Conservation (phyloP, 345 rosid species). For the Eucalyptus pumila region DNA sequence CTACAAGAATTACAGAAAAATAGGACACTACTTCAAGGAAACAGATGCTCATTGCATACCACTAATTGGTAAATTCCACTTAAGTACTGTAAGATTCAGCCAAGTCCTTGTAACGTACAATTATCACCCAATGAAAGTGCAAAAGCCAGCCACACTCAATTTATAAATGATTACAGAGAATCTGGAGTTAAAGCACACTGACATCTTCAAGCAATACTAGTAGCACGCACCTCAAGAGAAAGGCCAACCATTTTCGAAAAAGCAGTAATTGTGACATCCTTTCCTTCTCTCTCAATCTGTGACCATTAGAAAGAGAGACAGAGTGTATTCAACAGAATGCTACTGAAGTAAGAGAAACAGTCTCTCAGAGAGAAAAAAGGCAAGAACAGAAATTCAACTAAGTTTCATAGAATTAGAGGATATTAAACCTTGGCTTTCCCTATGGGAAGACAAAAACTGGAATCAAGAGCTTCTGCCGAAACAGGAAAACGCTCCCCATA, state of each 20-base stretch:
- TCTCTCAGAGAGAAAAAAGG: not conserved
- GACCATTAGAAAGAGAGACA: not conserved
- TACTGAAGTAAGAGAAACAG: not conserved
- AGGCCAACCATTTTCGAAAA: slow-evolving; percentile 84
- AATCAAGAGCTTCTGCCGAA: slow-evolving; percentile 82
- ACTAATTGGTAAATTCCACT: not conserved
- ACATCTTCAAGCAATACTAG: not conserved
- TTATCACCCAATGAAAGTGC: not conserved
- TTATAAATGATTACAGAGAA: not conserved
- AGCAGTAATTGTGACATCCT: slow-evolving; percentile 74
- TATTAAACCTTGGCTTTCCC: slow-evolving; percentile 79
- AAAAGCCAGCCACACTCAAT: not conserved
- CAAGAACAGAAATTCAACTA: not conserved
- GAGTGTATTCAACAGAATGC: not conserved
- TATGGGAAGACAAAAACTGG: slow-evolving; percentile 88
- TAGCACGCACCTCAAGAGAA: slow-evolving; percentile 59
- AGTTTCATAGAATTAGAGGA: not conserved
- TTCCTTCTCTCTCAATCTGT: slow-evolving; percentile 91
- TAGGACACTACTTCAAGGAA: not conserved
- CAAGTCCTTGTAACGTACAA: not conserved
- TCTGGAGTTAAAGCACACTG: not conserved
- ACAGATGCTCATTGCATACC: not conserved
- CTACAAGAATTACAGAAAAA: not conserved
- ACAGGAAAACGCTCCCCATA: slow-evolving; percentile 91
- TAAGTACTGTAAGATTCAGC: not conserved